phyloP scores from a whole-genome alignment of 768 basidiomycete genomes.

The Collybiopsis luxurians region DNA sequence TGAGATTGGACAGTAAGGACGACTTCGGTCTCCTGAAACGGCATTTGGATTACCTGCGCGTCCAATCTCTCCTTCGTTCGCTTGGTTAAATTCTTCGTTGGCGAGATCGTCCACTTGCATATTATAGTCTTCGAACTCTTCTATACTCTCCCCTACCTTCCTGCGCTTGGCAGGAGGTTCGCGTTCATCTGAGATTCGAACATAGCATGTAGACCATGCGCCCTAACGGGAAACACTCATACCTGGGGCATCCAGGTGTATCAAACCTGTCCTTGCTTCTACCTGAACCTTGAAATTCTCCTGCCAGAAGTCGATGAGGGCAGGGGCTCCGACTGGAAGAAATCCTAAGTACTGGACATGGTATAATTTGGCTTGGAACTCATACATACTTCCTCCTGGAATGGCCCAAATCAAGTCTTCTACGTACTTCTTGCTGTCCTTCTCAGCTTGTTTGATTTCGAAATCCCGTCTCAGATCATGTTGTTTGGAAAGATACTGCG shows the following conservation, averaged over 20 bases:
- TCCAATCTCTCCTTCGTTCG: constrained; percentile 2
- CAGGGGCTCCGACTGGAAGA: constrained; percentile 57
- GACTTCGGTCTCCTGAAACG: not conserved
- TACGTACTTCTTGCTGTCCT: constrained; percentile 48
- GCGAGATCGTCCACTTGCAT: constrained; percentile 6
- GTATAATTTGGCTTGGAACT: not conserved
- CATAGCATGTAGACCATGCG: not conserved
- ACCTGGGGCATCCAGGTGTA: constrained; percentile 40
- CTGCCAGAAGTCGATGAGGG: constrained; percentile 73
- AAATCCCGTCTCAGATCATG: constrained; percentile 47
- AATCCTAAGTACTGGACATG: not conserved
- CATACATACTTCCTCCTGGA: constrained; percentile 57
- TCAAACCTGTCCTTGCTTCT: constrained; percentile 50
- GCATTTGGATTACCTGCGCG: not conserved
- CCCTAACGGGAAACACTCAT: not conserved
- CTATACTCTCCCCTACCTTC: constrained; percentile 6
- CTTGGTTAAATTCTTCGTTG: not conserved
- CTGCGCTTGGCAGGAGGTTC: constrained; percentile 48
- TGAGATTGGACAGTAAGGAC: not conserved
- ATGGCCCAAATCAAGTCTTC: constrained; percentile 67
- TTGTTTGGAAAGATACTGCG: constrained; percentile 67
- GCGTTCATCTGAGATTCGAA: constrained; percentile 32
- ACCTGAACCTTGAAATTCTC: constrained; percentile 70
- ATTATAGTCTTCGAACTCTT: constrained; percentile 14
- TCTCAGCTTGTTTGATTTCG: constrained; percentile 52